A percentile compares a stretch with the other conserved stretches of the same genome.
Evolutionary conservation across 139 green algal species (phyloP).

Genomic region (Chlamydomonas sp.): DNA sequence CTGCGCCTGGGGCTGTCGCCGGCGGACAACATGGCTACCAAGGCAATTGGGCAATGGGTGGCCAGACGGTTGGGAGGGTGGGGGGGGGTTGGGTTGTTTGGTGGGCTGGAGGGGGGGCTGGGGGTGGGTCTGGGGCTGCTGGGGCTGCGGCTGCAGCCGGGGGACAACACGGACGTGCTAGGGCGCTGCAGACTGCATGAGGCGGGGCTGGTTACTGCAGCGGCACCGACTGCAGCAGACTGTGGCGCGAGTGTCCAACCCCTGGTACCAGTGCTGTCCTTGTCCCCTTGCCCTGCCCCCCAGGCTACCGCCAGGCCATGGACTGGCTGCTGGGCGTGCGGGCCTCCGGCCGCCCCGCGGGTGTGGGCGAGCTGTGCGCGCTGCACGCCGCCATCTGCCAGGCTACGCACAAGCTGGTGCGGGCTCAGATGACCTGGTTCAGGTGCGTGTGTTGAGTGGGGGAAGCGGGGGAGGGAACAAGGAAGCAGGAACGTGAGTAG

Average conservation of each 20-base stretch:
- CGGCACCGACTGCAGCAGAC: no score
- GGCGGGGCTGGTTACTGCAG: background rate
- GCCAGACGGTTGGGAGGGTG: no score
- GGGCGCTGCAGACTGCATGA: background rate
- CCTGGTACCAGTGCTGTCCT: background rate
- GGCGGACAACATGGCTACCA: no score
- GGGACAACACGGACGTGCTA: background rate
- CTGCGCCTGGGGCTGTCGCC: no score
- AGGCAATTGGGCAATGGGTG: no score
- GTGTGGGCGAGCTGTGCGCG: background rate
- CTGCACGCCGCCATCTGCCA: constrained; percentile 60
- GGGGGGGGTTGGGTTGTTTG: no score
- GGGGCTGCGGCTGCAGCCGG: no score
- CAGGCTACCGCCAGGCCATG: constrained; percentile 62
- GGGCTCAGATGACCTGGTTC: constrained; percentile 87
- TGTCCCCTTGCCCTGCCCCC: background rate
- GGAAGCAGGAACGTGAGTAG: background rate
- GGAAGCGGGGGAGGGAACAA: background rate
- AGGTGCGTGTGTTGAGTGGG: constrained; percentile 49
- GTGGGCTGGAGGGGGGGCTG: no score
- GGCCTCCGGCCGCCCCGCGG: background rate
- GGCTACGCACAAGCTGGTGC: constrained; percentile 77
- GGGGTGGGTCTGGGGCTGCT: no score
- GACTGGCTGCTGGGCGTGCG: constrained; percentile 44
- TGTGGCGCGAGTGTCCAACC: no score